phyloP scores from a whole-genome alignment of 768 basidiomycete species.

The Pholiota molesta region DNA sequence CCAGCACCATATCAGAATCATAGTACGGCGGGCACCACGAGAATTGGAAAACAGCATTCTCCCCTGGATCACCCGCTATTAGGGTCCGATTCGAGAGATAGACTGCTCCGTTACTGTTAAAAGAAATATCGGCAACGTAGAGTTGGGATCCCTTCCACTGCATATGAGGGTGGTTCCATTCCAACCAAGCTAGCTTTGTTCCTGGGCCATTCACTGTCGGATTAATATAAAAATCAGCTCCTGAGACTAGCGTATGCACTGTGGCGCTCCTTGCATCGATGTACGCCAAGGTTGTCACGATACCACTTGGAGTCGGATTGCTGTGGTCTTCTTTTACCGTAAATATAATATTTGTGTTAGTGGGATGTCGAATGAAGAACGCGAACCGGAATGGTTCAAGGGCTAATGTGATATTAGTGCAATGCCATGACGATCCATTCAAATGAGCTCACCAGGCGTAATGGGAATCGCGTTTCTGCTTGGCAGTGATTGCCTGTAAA shows the following conservation, averaged over 20 bases:
- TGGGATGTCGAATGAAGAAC: constrained; percentile 60
- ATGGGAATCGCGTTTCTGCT: constrained; percentile 54
- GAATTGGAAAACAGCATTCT: constrained; percentile 50
- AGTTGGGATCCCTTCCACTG: constrained; percentile 65
- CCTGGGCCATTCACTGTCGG: constrained; percentile 63
- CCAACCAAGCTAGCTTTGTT: constrained; percentile 54
- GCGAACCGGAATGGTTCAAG: constrained; percentile 55
- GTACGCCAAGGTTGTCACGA: constrained; percentile 58
- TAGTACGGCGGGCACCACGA: constrained; percentile 42
- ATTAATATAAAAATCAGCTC: constrained; percentile 72
- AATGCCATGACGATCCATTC: constrained; percentile 2
- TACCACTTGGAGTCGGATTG: constrained; percentile 42
- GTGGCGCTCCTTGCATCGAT: constrained; percentile 49
- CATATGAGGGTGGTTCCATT: constrained; percentile 59
- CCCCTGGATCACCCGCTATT: constrained; percentile 30
- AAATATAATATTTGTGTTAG: constrained; percentile 51
- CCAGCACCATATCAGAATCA: constrained; percentile 55
- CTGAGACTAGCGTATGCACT: constrained; percentile 45
- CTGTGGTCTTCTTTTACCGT: constrained; percentile 74
- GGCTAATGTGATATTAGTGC: constrained; percentile 35
- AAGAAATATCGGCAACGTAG: constrained; percentile 45
- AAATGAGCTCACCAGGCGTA: constrained; percentile 56
- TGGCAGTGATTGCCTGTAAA: constrained; percentile 29
- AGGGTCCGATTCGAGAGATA: constrained; percentile 18
- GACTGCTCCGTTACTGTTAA: constrained; percentile 26